Conservation (phyloP, 768 basidiomycete species). For the Calocera cornea region DNA sequence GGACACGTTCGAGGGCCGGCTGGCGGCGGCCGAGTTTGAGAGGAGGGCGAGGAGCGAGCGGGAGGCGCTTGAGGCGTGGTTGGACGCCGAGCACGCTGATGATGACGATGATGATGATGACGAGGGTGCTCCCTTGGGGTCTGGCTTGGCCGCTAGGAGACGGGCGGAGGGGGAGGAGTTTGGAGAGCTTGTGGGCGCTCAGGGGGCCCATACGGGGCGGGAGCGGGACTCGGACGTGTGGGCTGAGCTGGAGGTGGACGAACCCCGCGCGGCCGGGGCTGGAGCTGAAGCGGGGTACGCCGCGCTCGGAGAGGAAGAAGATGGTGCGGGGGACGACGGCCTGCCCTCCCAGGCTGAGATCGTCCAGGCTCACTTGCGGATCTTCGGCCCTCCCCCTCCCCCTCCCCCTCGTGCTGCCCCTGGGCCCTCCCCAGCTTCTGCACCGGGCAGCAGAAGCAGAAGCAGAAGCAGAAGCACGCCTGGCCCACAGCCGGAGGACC, state of each 20-base stretch:
- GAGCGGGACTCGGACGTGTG: neutral
- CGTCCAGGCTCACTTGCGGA: slow-evolving; percentile 20
- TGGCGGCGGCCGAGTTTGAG: neutral
- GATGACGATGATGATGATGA: too few relatives aligned
- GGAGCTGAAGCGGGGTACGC: neutral
- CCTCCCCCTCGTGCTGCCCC: neutral
- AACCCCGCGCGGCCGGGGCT: neutral
- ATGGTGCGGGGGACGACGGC: slow-evolving; percentile 9
- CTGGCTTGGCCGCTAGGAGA: too few relatives aligned
- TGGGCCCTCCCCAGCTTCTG: slow-evolving; percentile 12
- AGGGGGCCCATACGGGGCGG: too few relatives aligned
- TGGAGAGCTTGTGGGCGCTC: slow-evolving; percentile 22
- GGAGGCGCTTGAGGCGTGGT: slow-evolving; percentile 48
- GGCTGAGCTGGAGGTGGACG: neutral
- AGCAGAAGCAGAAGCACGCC: slow-evolving; percentile 17
- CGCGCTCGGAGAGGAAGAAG: neutral
- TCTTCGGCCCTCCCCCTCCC: slow-evolving; percentile 16
- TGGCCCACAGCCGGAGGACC: neutral
- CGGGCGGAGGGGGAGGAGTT: slow-evolving; percentile 33
- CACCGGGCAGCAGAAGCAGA: slow-evolving; percentile 16
- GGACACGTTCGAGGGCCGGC: slow-evolving; percentile 7
- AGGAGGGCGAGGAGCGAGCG: slow-evolving; percentile 28
- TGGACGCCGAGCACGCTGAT: slow-evolving; percentile 41
- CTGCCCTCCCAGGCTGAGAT: slow-evolving; percentile 24
- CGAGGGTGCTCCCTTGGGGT: too few relatives aligned